Base-by-base conservation (phyloP, 148 eudicot genomes). In the Camellia lanceoleosa region DNA sequence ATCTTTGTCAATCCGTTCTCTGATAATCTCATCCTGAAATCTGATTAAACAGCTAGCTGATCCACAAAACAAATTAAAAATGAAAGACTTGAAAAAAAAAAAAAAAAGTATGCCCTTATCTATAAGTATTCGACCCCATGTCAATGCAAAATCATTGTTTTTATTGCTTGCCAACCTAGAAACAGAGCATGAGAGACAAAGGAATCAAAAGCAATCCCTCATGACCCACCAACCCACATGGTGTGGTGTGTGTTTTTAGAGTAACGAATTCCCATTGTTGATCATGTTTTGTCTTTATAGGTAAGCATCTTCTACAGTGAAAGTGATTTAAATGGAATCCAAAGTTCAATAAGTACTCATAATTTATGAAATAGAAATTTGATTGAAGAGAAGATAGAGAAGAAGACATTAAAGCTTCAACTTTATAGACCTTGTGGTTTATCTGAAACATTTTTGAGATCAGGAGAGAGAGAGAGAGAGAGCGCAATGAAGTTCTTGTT, bases 401-500 rank as follows among this genome's bases (percentile, higher is more conserved):
- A 44, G 20, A 12, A 30, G 38, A 30, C 38, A 58, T 58, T 0
- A 9, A 58, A 58, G 61, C 61, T 58, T 14, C 38, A 30, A 30
- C 38, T 30, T 30, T 30, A 30, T 30, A 30, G 38, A 30, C 38
- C 38, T 30, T 30, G 38, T 1, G 38, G 38, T 30, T 30, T 30
- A 30, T 30, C 38, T 30, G 38, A 30, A 15, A 69, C 73, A 43
- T 43, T 44, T 44, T 69, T 2, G 30, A 23, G 54, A 69, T 69
- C 73, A 43, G 20, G 6, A 20, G 20, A 3, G 70, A 54, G 73
- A 23, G 30, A 23, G 49, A 58, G 19, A 13, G 30, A 0, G 30
- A 8, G 54, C 49, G 59, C 49, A 9, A 86, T 89, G 89, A 85
- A 87, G 86, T 88, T 89, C 86, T 86, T 89, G 85, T 87, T 89